Evolutionary conservation across 495 filamentous ascomycete genomes (phyloP).

Genomic region (Filosporella fistucella): DNA sequence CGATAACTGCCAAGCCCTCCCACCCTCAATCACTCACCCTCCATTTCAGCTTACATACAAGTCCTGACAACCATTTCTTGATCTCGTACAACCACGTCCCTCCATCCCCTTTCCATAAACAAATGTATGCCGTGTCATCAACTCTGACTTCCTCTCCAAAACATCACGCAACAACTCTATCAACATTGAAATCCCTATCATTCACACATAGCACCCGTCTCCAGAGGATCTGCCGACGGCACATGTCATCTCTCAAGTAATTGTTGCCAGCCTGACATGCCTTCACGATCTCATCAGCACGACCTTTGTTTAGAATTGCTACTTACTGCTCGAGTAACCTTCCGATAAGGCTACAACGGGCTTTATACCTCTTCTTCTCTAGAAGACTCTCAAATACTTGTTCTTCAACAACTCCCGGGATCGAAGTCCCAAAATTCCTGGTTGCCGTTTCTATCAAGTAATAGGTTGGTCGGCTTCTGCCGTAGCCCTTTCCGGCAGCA

Average conservation of each 20-base stretch:
- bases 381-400: not conserved
- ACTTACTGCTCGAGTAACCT: conserved; percentile 12
- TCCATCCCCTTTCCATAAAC: no score
- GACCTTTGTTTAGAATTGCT: conserved; percentile 26
- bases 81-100: no score
- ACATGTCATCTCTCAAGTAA: not conserved
- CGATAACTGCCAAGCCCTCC: no score
- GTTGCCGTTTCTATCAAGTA: conserved; percentile 11
- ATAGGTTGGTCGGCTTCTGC: conserved; percentile 7
- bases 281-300: conserved; percentile 25
- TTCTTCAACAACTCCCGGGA: not conserved
- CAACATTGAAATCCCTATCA: not conserved
- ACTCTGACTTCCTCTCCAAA: not conserved
- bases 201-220: not conserved
- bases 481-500: conserved; percentile 7
- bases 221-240: not conserved
- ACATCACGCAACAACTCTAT: not conserved
- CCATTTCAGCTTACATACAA: no score
- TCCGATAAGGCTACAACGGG: conserved; percentile 12
- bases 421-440: not conserved
- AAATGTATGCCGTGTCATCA: not conserved
- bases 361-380: not conserved
- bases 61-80: no score
- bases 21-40: no score
- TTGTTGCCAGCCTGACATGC: conserved; percentile 5